Base-by-base conservation (phyloP, 768 basidiomycete species). In the Lactifluus rugatus region DNA sequence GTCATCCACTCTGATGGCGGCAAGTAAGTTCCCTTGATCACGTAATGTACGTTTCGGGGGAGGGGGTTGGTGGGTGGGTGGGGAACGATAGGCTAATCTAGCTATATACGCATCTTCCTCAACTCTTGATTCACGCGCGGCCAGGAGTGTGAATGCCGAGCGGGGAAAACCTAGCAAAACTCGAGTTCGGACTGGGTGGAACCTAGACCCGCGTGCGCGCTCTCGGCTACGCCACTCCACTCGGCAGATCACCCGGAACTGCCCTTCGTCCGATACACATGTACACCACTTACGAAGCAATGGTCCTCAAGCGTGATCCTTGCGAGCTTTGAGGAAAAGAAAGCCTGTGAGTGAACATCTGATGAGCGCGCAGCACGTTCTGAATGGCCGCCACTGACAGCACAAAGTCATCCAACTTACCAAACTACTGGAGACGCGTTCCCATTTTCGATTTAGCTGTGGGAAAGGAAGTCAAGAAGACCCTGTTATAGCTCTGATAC, bases 401-500 rank as follows among this genome's bases (percentile, higher is more conserved):
- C 49, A 45, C 36, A 42, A 47, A 45, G 54, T 17, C 48, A 46
- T 50, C n/a, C 45, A 56, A 56, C 54, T 60, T 60, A 60, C 59
- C 59, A 32, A 9, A 46, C n/a, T 16, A 17, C 6, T 41, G 59
- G 59, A 45, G 53, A 42, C 54, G 44, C 54, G 21, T 56, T 60
- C 45, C 59, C 50, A 32, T 56, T 56, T 60, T 56, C 39, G 59
- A 55, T 51, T 56, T 55, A 55, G 53, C 28, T 37, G 26, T 21
- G 34, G 42, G 32, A 39, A 34, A 25, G 48, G 48, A 51, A 51
- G n/a, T 10, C 2, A 47, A 47, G 28, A 37, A 34, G 32, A 25
- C 26, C 46, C 51, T 42, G 31, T 44, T n/a, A 31, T 16, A n/a
- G 23, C 37, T 46, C 36, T 37, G 54, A 45, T 60, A 37, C 54